These are phyloP conservation scores for Dactylis glomerata DNA, from an alignment of 176 grass and related monocot species.

Conservation along the genomic window DNA sequence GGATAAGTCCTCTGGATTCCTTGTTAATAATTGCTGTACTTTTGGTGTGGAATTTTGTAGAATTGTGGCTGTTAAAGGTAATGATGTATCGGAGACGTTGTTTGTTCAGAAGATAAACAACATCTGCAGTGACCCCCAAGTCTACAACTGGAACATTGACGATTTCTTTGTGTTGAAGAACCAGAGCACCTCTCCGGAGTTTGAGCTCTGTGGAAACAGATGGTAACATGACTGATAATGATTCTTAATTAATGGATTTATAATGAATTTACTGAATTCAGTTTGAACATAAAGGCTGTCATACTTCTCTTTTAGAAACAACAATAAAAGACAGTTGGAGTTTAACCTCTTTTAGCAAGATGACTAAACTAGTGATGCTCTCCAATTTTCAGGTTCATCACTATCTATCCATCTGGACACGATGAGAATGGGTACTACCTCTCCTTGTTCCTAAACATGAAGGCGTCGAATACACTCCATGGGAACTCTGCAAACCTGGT, in stretches of 20 bases:
- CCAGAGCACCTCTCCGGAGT: not conserved
- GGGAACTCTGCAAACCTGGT: constrained; percentile 2
- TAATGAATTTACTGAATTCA: not conserved
- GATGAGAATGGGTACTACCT: constrained; percentile 5
- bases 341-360: not conserved
- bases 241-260: not conserved
- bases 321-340: not conserved
- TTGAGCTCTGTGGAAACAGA: constrained; percentile 19
- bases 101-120: not conserved
- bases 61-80: constrained; percentile 6
- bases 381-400: not conserved
- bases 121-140: not conserved
- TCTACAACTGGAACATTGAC: constrained; percentile 23
- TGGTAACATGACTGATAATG: constrained; percentile 4
- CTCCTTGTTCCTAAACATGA: constrained; percentile 13
- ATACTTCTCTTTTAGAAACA: not conserved
- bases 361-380: not conserved
- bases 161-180: constrained; percentile 22
- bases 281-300: not conserved
- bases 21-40: constrained; percentile 23
- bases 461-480: not conserved
- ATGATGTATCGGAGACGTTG: not conserved
- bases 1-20: not conserved
- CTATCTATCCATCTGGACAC: not conserved
- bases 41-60: constrained; percentile 36